phyloP scores from a whole-genome alignment of 2,329 filamentous ascomycete species.

The Pseudogymnoascus sp. region DNA sequence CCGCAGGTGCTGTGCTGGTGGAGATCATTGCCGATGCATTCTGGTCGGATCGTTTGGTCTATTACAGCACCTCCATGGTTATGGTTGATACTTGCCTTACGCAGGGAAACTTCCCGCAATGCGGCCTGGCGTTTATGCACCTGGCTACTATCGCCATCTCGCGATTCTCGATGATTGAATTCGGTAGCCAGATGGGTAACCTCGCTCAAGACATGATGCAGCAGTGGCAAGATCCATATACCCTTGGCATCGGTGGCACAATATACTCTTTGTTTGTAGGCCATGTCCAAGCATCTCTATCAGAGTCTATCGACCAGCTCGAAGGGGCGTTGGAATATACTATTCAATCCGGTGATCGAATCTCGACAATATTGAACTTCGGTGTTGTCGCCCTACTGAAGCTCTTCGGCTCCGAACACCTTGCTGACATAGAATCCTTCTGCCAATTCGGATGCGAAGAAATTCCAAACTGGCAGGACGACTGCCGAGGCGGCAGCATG shows the following conservation, averaged over 20 bases:
- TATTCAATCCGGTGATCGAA: conserved; percentile 60
- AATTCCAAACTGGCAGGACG: conserved; percentile 62
- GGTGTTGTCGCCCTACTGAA: conserved; percentile 60
- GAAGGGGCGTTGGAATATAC: conserved; percentile 61
- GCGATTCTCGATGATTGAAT: conserved; percentile 63
- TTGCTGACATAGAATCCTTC: conserved; percentile 61
- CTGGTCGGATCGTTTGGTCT: conserved; percentile 66
- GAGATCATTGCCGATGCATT: conserved; percentile 64
- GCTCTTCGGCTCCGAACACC: conserved; percentile 63
- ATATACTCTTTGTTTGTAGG: conserved; percentile 63
- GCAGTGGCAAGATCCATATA: conserved; percentile 55
- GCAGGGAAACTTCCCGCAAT: conserved; percentile 60
- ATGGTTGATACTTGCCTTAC: conserved; percentile 60
- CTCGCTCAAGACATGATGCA: conserved; percentile 59
- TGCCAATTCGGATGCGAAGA: conserved; percentile 68
- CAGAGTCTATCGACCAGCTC: conserved; percentile 49
- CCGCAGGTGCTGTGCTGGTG: conserved; percentile 61
- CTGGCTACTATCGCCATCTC: conserved; percentile 59
- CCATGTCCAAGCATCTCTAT: conserved; percentile 59
- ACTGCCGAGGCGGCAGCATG: conserved; percentile 64
- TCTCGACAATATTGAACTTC: conserved; percentile 63
- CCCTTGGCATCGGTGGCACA: conserved; percentile 60
- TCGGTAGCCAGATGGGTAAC: conserved; percentile 57
- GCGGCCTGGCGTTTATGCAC: conserved; percentile 60
- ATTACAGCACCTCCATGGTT: conserved; percentile 62